These are phyloP conservation scores for Pseudisothecium myosuroides DNA, from an alignment of 225 moss, liverwort and hornwort species.

Conservation along the genomic window DNA sequence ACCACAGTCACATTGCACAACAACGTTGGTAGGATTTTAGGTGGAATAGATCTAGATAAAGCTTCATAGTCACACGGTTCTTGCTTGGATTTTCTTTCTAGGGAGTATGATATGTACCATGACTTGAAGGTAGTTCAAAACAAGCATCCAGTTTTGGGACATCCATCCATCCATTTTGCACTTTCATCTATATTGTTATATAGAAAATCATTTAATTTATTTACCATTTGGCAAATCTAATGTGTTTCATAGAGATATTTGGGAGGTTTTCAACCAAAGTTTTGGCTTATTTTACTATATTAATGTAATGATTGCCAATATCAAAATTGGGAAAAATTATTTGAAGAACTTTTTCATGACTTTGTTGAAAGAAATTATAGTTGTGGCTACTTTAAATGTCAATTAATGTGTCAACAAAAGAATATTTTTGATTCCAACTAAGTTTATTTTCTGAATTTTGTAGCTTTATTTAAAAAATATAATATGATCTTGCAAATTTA, in stretches of 20 bases:
- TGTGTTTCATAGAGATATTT: not conserved
- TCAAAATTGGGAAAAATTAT: not conserved
- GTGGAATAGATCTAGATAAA: not conserved
- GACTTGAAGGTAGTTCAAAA: not conserved
- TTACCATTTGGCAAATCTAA: not conserved
- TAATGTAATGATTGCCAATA: too few species aligned
- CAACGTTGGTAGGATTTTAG: accelerated
- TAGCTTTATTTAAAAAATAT: too few species aligned
- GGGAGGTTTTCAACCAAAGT: not conserved
- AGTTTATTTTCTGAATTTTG: too few species aligned
- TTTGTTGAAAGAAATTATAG: not conserved
- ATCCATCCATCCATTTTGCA: not conserved
- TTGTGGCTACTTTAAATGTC: not conserved
- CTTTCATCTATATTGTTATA: not conserved
- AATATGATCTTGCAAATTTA: not conserved
- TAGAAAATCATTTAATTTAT: not conserved
- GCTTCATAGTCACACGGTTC: accelerated
- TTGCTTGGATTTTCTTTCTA: not conserved
- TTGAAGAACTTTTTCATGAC: not conserved
- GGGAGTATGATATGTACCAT: accelerated
- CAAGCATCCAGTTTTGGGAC: not conserved
- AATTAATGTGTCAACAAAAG: not conserved
- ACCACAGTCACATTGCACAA: accelerated
- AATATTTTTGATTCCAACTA: not conserved
- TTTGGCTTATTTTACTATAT: not conserved